phyloP scores from a whole-genome alignment of 306 rosid genomes.

The Alnus glutinosa region DNA sequence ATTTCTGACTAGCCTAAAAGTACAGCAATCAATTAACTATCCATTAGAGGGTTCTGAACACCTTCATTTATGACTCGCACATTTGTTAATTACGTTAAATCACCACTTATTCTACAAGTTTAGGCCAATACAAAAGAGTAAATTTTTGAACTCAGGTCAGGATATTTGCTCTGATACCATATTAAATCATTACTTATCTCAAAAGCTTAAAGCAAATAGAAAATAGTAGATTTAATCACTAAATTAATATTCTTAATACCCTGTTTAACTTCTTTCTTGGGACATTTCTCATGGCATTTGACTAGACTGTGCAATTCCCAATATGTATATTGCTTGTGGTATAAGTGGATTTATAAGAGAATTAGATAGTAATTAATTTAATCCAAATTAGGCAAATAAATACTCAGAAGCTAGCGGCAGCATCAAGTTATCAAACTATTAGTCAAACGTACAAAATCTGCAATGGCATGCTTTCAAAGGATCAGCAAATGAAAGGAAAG shows the following conservation, averaged over 20 bases:
- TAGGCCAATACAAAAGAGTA: too few species aligned
- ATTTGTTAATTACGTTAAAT: background rate
- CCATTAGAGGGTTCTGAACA: background rate
- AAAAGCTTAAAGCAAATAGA: too few species aligned
- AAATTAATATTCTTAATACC: too few species aligned
- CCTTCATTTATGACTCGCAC: background rate
- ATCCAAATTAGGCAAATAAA: background rate
- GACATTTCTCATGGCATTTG: background rate
- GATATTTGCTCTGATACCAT: too few species aligned
- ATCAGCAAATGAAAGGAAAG: background rate
- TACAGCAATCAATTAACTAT: background rate
- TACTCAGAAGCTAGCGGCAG: background rate
- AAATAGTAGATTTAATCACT: too few species aligned
- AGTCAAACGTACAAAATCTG: background rate
- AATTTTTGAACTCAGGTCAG: too few species aligned
- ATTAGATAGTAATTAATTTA: too few species aligned
- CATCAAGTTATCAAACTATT: background rate
- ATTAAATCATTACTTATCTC: too few species aligned
- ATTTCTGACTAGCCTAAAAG: background rate
- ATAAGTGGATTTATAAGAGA: background rate
- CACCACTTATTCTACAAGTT: too few species aligned
- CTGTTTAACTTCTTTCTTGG: too few species aligned
- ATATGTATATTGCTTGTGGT: background rate
- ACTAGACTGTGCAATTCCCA: background rate
- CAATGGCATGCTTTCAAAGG: background rate